Evolutionary conservation across 331 rosid species (phyloP), one percentile per base, ranked within the genome.

Genomic region (Prunus yedoensis): DNA sequence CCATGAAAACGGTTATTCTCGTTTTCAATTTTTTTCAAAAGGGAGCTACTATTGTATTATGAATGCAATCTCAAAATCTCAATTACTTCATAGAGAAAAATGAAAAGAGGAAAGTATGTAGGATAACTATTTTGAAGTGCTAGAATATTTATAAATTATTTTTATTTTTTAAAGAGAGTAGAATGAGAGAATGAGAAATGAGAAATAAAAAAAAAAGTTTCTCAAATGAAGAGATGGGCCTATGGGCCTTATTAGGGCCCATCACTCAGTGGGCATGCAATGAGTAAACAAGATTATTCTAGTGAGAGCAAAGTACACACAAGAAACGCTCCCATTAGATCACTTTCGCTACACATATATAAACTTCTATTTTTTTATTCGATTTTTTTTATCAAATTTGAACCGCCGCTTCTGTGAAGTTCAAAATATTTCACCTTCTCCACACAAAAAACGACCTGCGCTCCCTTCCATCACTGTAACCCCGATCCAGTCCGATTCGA

Each of bases 401-500:
- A 68, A 77, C 76, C 79, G 91, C 85, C 86, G 85, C 91, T 80
- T 78, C 81, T 71, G 47, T 77, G 1, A 75, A 77, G 79, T 88
- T 90, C 89, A 84, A 90, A 90, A 72, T 70, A 79, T 50, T 51
- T 20, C 51, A n/a, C 23, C 30, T 30, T 51, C 74, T 43, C 80
- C 45, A 71, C 18, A 70, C 41, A 6, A 27, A 2, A 61, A 57
- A 28, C 9, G 54, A 57, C 57, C 82, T 69, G 66, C 60, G 0
- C 61, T 46, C 49, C 11, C 11, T 63, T 63, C 46, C 71, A 23
- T 57, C 83, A 25, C 54, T 38, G 17, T 11, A 11, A 65, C 32
- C 51, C 28, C 73, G 77, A 68, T 65, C 54, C 69, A 12, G 10
- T 50, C 47, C 50, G 76, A 74, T 66, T 80, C 35, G 69, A 41